Percentiles rank a stretch among this genome's conserved stretches.
Evolutionary conservation across 805 yeast species (phyloP).

Genomic region (Cyberlindnera xishuangbannaensis): DNA sequence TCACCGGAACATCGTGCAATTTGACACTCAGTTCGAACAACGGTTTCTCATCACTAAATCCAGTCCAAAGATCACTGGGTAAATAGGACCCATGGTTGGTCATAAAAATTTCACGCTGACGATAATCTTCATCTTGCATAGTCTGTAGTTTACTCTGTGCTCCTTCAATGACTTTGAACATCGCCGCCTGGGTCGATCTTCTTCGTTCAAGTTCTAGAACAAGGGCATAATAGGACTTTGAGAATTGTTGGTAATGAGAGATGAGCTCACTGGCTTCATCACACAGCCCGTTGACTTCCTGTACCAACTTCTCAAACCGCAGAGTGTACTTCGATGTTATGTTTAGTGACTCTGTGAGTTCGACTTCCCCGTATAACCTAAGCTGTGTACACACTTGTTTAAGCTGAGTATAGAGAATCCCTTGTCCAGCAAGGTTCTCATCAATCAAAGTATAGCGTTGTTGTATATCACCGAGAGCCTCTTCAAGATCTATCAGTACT

Average conservation of each 20-base stretch:
- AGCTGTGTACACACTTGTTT: slow-evolving; percentile 19
- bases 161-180: slow-evolving; percentile 34
- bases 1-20: slow-evolving; percentile 5
- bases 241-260: slow-evolving; percentile 46
- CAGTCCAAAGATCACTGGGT: slow-evolving; percentile 49
- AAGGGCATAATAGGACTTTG: slow-evolving; percentile 45
- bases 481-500: slow-evolving; percentile 45
- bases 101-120: slow-evolving; percentile 38
- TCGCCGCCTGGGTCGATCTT: slow-evolving; percentile 32
- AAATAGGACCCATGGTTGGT: slow-evolving; percentile 45
- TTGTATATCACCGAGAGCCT: slow-evolving; percentile 29
- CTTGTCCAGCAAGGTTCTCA: slow-evolving; percentile 13
- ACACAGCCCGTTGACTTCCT: slow-evolving; percentile 16
- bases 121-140: slow-evolving; percentile 39
- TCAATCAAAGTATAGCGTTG: slow-evolving; percentile 19
- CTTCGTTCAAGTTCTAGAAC: slow-evolving; percentile 51
- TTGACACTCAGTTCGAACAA: slow-evolving; percentile 6
- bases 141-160: slow-evolving; percentile 35
- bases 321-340: slow-evolving; percentile 10
- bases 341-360: slow-evolving; percentile 8
- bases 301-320: slow-evolving; percentile 5
- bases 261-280: slow-evolving; percentile 30
- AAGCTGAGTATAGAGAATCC: slow-evolving; percentile 16
- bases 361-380: slow-evolving; percentile 20
- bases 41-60: slow-evolving; percentile 29